phyloP scores from a whole-genome alignment of 2,329 filamentous ascomycete genomes.

The Tolypocladium amazonense region DNA sequence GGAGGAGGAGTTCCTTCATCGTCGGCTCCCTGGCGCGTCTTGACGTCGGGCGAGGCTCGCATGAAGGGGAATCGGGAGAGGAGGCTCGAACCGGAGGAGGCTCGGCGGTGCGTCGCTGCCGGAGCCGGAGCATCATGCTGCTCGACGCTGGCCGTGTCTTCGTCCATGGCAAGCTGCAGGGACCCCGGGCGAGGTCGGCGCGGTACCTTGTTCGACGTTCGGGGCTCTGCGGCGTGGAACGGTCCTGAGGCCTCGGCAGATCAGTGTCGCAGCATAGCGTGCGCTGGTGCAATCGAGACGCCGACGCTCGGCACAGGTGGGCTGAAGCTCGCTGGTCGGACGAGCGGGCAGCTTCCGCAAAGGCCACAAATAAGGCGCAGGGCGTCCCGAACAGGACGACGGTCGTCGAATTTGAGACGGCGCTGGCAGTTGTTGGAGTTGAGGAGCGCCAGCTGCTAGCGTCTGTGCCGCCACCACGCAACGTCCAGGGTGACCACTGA shows the following conservation, averaged over 20 bases:
- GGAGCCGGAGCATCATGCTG: conserved; percentile 6
- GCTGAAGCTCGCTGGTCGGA: neutral
- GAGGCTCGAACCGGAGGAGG: conserved; percentile 49
- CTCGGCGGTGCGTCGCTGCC: conserved; percentile 25
- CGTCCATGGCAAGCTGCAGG: conserved; percentile 3
- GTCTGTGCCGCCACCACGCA: neutral
- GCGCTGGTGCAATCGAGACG: neutral
- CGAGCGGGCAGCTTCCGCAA: neutral
- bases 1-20: conserved; percentile 14
- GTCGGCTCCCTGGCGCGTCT: conserved; percentile 17
- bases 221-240: neutral
- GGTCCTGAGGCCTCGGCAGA: neutral
- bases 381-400: neutral
- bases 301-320: neutral
- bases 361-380: neutral
- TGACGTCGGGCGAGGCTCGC: conserved; percentile 28
- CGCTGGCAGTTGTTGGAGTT: neutral
- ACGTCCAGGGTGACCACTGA: too few species aligned
- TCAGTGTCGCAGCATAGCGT: neutral
- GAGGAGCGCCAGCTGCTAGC: neutral
- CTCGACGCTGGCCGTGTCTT: neutral
- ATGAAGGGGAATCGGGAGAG: conserved; percentile 63
- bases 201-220: neutral
- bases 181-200: neutral
- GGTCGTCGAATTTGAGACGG: neutral